Evolutionary conservation across 176 grass and related monocot genomes (phyloP), one percentile per base, ranked within the genome.

Genomic region (Carex kokanica): DNA sequence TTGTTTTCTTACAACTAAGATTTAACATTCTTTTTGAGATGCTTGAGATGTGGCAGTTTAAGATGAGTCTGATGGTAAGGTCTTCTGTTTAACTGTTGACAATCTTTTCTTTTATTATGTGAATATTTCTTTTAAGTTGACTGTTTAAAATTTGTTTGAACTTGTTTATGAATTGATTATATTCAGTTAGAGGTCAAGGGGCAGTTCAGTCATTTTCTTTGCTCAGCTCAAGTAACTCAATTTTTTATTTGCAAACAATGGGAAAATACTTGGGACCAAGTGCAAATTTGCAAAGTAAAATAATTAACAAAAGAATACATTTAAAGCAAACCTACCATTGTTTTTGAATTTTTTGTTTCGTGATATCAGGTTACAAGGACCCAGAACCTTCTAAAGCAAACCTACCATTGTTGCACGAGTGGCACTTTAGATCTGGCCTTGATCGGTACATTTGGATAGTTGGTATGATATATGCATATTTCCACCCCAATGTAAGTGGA

Each of bases 381-480:
- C 91, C 94, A 81, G 86, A 90, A 2, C 88, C 86, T 78, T 82
- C 89, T 21, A 97, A 93, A 78, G 65, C 80, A 83, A 88, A 93
- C 73, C 77, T 91, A 60, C 52, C 87, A 51, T 81, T 90, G 18
- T 78, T 97, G 63, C 94, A 97, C 21, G 94, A 93, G 78, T 97
- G 94, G 94, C 94, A 91, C 77, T 97, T 97, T 58, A 88, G 94
- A 70, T 97, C 91, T 60, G 94, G 91, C 31, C 94, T 97, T 82
- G 94, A 97, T 77, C 89, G 91, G 10, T 97, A 97, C 59, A 97
- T 97, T 67, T 97, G 94, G 94, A 97, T 93, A 32, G 64, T 93
- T 31, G 94, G 94, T 84, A 97, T 97, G 94, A 88, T 97, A 23
- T 97, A 90, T 87, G 94, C 94, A 36, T 97, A 97, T 81, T 97